phyloP scores from a whole-genome alignment of 805 yeast species.

The Cyberlindnera suaveolens region DNA sequence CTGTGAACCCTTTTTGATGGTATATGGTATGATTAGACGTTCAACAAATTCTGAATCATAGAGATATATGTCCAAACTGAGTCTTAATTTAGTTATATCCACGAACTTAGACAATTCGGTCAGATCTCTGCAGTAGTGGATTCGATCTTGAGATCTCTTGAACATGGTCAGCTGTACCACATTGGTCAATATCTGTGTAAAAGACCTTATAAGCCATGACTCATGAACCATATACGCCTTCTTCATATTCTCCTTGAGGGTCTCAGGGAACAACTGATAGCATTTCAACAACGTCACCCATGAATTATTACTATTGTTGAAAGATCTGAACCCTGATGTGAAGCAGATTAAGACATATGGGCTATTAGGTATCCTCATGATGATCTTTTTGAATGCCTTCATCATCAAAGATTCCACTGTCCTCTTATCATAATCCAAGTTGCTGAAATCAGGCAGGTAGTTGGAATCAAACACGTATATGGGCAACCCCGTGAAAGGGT shows the following conservation, averaged over 20 bases:
- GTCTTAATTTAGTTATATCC: constrained; percentile 72
- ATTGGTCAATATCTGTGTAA: constrained; percentile 64
- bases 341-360: constrained; percentile 68
- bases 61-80: constrained; percentile 68
- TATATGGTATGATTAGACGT: constrained; percentile 42
- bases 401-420: constrained; percentile 34
- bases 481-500: constrained; percentile 64
- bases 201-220: constrained; percentile 79
- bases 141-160: constrained; percentile 15
- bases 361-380: constrained; percentile 50
- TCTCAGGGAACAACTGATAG: constrained; percentile 51
- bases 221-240: constrained; percentile 83
- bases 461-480: constrained; percentile 80
- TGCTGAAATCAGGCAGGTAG: constrained; percentile 58
- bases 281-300: constrained; percentile 72
- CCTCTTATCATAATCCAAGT: constrained; percentile 29
- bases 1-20: constrained; percentile 23
- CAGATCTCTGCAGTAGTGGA: constrained; percentile 30
- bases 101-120: constrained; percentile 33
- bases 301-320: constrained; percentile 31
- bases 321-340: constrained; percentile 69
- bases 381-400: constrained; percentile 50
- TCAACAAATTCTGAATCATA: constrained; percentile 53
- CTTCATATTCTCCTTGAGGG: constrained; percentile 44
- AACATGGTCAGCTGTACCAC: constrained; percentile 46